A percentile compares a stretch with the other conserved stretches of the same genome.
Evolutionary conservation across 2,329 filamentous ascomycete species (phyloP).

Genomic region (Fusarium sarcochroum): DNA sequence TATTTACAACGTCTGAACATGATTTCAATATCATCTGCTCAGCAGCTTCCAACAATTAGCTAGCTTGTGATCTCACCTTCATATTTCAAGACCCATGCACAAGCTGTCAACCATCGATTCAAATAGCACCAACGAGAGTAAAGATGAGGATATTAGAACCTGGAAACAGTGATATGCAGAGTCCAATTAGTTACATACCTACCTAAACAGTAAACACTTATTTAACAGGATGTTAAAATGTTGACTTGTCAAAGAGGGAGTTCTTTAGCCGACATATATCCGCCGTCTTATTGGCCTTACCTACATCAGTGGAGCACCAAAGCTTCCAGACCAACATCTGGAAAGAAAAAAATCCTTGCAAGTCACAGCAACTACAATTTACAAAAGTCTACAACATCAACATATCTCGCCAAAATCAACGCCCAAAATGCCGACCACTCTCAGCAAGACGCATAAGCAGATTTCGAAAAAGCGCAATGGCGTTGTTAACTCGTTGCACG

Average conservation of each 20-base stretch:
- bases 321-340: constrained; percentile 14
- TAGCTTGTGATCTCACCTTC: too few relatives aligned
- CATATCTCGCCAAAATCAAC: constrained; percentile 4
- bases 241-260: neutral
- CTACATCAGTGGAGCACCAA: constrained; percentile 28
- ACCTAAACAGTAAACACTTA: too few relatives aligned
- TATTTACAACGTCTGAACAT: too few relatives aligned
- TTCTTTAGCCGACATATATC: constrained; percentile 37
- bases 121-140: too few relatives aligned
- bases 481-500: constrained; percentile 81
- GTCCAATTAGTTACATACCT: too few relatives aligned
- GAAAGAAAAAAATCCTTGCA: constrained; percentile 35
- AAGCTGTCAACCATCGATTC: too few relatives aligned
- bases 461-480: constrained; percentile 89
- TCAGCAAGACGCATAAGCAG: constrained; percentile 89
- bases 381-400: constrained; percentile 19
- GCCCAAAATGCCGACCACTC: constrained; percentile 77
- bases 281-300: constrained; percentile 16
- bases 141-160: too few relatives aligned
- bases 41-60: too few relatives aligned
- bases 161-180: too few relatives aligned
- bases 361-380: constrained; percentile 19
- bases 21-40: too few relatives aligned
- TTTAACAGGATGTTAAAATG: too few relatives aligned
- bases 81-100: too few relatives aligned